Evolutionary conservation across 2,329 filamentous ascomycete species (phyloP), one percentile per base, ranked within the genome.

Genomic region (Cladosporium sp.): DNA sequence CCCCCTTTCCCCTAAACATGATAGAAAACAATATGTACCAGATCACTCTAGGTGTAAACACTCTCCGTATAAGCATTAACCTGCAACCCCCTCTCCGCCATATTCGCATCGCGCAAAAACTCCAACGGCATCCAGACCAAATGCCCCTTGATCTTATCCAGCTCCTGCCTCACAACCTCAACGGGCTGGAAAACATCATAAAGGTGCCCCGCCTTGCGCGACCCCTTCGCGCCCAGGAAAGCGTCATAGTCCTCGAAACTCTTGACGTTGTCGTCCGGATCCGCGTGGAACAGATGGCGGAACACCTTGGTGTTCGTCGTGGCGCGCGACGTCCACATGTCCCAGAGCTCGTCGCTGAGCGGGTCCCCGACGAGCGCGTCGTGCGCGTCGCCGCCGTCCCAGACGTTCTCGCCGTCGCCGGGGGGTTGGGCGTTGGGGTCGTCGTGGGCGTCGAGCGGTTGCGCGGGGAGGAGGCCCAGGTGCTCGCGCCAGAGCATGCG

Each of bases 101-200:
- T 95, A 61, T 88, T 79, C 0, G 85, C 89, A 56, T 95, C 84
- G 61, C 80, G 78, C 64, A 97, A 70, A 66, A 96, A 97, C 40
- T 90, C 82, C 62, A 97, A 68, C n/a, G 90, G 90, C 84, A 96
- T 92, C 88, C 89, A 95, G 6, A 97, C 92, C 36, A 97, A 69
- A 73, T 97, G 92, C 0, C 92, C 92, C 71, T 60, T 61, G 58
- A 97, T 82, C 63, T 85, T 78, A 61, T 89, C 84, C 43, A 97
- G 73, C 68, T 92, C 89, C 57, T 78, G 68, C 13, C 88, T 79
- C 6, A 93, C 83, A 50, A 95, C 85, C 19, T 84, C 76, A 0
- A 83, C 80, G 0, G 87, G 85, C 67, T 86, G 79, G 68, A 86
- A 89, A 52, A 81, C 81, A 66, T 95, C 89, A 61, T 88, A 95